Evolutionary conservation across 371 early-diverging fungal genomes (phyloP), one percentile per base, ranked within the genome.

Genomic region (Mucor velutinosus): DNA sequence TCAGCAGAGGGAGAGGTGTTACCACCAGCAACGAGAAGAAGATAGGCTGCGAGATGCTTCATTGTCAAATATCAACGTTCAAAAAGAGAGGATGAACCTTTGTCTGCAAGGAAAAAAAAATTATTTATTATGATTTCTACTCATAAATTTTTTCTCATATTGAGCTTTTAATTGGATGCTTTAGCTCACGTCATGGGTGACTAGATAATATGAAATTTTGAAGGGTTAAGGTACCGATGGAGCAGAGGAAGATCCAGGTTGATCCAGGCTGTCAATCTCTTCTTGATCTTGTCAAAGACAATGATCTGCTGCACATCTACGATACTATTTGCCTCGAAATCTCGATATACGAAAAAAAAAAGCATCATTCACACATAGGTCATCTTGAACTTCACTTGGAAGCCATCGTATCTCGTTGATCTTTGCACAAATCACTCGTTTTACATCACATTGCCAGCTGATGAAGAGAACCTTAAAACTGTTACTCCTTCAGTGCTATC

Each of bases 41-140:
- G 88, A 91, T 95, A 96, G 76, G 97, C 96, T 74, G 95, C 97
- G 79, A 97, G 86, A 86, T 92, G 90, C 90, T 95, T 94, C 97
- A 96, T 97, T 72, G 73, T 70, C 45, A 67, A 70, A 64, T 73
- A 56, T 66, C 60, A 64, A 66, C 66, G 58, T 61, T 41, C 66
- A 69, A 72, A 66, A 69, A 69, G 69, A 75, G 70, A 75, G 70
- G 67, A 60, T 58, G 70, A 74, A 67, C 66, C 21, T 39, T 58
- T n/a, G 66, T 27, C 45, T 67, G 56, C 49, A 10, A 64, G 66
- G 56, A 59, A 68, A 72, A 72, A 68, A 62, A 61, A 62, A 56
- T 68, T 65, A 67, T 72, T 72, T 65, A 62, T 68, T 65, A 41
- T 64, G 25, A 53, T 39, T 58, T 58, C 32, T 11, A 3, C 15